phyloP scores from a whole-genome alignment of 163 green algal genomes.

The Volvox carteri region DNA sequence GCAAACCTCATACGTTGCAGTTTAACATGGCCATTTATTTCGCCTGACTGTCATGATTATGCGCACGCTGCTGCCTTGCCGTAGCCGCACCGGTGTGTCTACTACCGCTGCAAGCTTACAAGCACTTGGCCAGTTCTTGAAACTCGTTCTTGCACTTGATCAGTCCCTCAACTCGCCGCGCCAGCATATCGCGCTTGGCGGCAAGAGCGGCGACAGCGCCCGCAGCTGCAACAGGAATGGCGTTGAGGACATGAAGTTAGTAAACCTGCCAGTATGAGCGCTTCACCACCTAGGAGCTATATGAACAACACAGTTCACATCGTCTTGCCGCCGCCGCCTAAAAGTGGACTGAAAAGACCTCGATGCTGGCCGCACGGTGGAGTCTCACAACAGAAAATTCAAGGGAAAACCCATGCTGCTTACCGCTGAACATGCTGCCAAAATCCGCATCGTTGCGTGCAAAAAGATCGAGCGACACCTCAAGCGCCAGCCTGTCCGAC shows the following conservation, averaged over 20 bases:
- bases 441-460: constrained; percentile 84
- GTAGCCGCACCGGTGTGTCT: background rate
- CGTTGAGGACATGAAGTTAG: background rate
- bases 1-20: background rate
- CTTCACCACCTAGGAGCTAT: no score
- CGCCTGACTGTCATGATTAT: no score
- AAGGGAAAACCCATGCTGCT: no score
- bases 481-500: constrained; percentile 65
- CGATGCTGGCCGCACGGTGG: no score
- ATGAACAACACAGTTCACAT: no score
- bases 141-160: constrained; percentile 94
- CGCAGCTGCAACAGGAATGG: constrained; percentile 68
- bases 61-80: background rate
- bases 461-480: constrained; percentile 87
- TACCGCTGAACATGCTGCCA: constrained; percentile 90
- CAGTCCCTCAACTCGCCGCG: constrained; percentile 82
- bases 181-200: constrained; percentile 79
- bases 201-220: constrained; percentile 78
- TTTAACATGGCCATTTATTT: no score
- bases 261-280: no score
- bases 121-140: constrained; percentile 82
- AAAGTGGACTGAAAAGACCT: no score
- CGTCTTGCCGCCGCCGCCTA: background rate
- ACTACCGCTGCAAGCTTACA: constrained; percentile 69
- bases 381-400: no score